A percentile compares a stretch with the other conserved stretches of the same genome.
Evolutionary conservation across 2,329 filamentous ascomycete species (phyloP).

Genomic region (Colletotrichum higginsianum): DNA sequence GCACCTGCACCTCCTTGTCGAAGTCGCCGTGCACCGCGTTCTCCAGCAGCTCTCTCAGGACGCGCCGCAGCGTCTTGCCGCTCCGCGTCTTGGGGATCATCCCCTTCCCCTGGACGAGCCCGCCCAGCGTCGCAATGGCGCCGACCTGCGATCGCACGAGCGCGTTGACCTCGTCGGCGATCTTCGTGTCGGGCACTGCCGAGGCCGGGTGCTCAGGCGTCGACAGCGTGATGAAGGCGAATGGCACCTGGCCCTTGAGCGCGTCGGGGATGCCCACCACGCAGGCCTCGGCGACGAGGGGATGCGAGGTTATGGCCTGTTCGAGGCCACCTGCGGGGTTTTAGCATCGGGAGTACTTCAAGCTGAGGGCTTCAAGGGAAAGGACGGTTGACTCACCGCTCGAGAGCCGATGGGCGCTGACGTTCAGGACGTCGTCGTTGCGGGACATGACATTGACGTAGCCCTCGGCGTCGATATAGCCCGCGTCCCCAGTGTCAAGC

Average conservation of each 20-base stretch:
- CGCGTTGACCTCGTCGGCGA: conserved; percentile 76
- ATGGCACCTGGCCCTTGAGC: conserved; percentile 91
- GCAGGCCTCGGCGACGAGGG: conserved; percentile 84
- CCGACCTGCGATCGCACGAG: conserved; percentile 87
- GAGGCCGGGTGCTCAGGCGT: conserved; percentile 63
- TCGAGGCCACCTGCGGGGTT: conserved; percentile 82
- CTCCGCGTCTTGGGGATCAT: conserved; percentile 94
- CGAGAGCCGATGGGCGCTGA: conserved; percentile 92
- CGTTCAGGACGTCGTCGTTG: conserved; percentile 92
- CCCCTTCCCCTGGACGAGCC: conserved; percentile 85
- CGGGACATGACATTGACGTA: conserved; percentile 77
- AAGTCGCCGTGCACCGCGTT: conserved; percentile 83
- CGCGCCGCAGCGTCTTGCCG: conserved; percentile 90
- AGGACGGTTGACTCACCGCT: conserved; percentile 72
- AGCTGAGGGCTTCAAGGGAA: not conserved
- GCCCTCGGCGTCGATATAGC: conserved; percentile 83
- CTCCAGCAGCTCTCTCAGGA: conserved; percentile 87
- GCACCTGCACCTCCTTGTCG: conserved; percentile 79
- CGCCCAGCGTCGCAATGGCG: conserved; percentile 87
- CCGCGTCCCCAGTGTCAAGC: conserved; percentile 93
- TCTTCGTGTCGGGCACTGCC: conserved; percentile 62
- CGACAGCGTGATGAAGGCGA: conserved; percentile 82
- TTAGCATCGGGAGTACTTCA: not conserved
- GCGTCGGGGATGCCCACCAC: conserved; percentile 89
- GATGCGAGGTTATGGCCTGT: conserved; percentile 88